Percentiles rank a stretch among this genome's conserved stretches.
These are phyloP conservation scores for Deuterostichococcus epilithicus DNA, from an alignment of 139 green algal species.

Conservation along the genomic window DNA sequence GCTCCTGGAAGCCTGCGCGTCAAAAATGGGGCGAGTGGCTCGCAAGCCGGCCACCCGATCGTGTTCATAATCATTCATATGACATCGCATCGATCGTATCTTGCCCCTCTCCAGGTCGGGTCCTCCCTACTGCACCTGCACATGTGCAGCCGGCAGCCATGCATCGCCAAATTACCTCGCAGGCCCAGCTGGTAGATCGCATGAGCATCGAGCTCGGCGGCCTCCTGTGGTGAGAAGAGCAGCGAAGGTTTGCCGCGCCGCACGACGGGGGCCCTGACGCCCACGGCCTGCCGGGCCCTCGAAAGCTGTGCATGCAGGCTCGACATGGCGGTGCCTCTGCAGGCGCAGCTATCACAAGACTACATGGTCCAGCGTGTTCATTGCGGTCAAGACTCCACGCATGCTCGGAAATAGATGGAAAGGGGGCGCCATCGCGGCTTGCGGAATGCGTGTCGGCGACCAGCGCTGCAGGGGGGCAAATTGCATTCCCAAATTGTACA, in stretches of 20 bases:
- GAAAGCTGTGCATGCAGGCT: background rate
- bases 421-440: too few species aligned
- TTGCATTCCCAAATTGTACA: too few species aligned
- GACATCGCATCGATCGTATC: background rate
- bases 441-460: too few species aligned
- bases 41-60: background rate
- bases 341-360: too few species aligned
- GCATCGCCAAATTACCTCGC: slow-evolving; percentile 25
- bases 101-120: background rate
- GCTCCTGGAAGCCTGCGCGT: slow-evolving; percentile 69
- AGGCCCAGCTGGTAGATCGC: slow-evolving; percentile 39
- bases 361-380: too few species aligned
- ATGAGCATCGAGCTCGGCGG: slow-evolving; percentile 59
- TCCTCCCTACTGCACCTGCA: background rate
- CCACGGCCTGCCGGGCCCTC: background rate
- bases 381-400: too few species aligned
- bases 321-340: background rate
- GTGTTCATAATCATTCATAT: background rate
- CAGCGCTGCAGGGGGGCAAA: too few species aligned
- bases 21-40: background rate
- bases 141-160: background rate
- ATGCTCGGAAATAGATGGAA: too few species aligned
- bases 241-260: slow-evolving; percentile 48
- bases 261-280: background rate
- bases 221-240: slow-evolving; percentile 51